Evolutionary conservation across 352 stramenopile species (phyloP), one percentile per base, ranked within the genome.

Genomic region (Phytophthora kernoviae): DNA sequence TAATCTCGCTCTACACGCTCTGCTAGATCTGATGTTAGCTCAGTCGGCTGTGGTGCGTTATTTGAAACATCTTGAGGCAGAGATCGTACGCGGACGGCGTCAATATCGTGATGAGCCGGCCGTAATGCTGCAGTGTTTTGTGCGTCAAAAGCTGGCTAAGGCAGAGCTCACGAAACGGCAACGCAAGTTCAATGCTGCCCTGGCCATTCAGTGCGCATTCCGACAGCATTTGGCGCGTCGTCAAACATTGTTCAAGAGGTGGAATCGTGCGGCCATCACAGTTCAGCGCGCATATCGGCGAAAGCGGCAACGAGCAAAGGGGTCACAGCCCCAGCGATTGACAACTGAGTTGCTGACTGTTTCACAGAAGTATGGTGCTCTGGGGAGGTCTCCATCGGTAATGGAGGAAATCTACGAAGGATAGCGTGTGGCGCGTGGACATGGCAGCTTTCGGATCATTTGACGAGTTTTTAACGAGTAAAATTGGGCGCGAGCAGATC

Each of bases 361-460:
- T 3, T 78, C 82, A 0, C 71, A 65, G 22, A 73, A 70, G 18
- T 84, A 78, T 26, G 80, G 77, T 0, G 62, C 51, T 0, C 43
- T 77, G 53, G 40, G 46, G 0, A 0, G 44, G 3, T 52, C 58
- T 24, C n/a, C 43, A 11, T 34, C 55, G 11, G 20, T 55, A 1
- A 44, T 64, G 1, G 20, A 1, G 2, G 39, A 22, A 54, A 11
- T 42, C 22, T 21, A 22, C 39, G 5, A 43, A 55, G 2, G n/a
- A 58, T 30, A 56, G 20, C 0, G 39, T 46, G 0, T 84, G 78
- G 81, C 61, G 69, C n/a, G 48, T 58, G 15, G 76, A 83, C 24
- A 90, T 90, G 81, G 53, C 57, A 27, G 60, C 70, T 17, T 94
- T 91, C 37, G 62, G 73, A 15, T 75, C 75, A 18, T 92, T 92